Evolutionary conservation across 1,284 basidiomycete genomes (phyloP).

Genomic region (Apiotrichum montevideense): DNA sequence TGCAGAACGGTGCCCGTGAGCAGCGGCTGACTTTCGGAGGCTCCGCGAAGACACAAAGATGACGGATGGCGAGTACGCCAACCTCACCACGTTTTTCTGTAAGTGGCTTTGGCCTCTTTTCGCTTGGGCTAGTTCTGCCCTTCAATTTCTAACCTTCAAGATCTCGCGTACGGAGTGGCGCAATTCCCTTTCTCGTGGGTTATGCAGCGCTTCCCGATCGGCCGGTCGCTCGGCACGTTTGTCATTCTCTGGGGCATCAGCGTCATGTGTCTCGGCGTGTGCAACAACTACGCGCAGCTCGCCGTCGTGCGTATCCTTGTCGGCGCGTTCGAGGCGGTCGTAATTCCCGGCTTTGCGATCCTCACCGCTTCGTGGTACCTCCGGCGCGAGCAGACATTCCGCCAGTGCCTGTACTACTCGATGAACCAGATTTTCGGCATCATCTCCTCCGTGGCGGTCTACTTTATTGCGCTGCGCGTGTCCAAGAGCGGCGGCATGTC

Average conservation of each 20-base stretch:
- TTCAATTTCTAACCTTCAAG: not conserved
- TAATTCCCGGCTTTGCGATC: slow-evolving; percentile 21
- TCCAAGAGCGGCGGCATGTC: slow-evolving; percentile 15
- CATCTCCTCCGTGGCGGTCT: slow-evolving; percentile 13
- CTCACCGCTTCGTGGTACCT: slow-evolving; percentile 32
- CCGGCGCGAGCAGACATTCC: slow-evolving; percentile 20
- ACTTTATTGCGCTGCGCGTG: slow-evolving; percentile 19
- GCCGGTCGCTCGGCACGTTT: slow-evolving; percentile 12
- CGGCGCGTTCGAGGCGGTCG: slow-evolving; percentile 20
- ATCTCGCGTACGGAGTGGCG: slow-evolving; percentile 21
- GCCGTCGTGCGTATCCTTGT: slow-evolving; percentile 22
- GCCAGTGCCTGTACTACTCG: slow-evolving; percentile 22
- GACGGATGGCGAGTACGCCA: slow-evolving; percentile 14
- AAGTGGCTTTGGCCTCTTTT: not conserved
- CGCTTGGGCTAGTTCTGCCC: no score
- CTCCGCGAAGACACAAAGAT: slow-evolving; percentile 14
- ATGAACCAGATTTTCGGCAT: slow-evolving; percentile 17
- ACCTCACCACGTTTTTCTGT: slow-evolving; percentile 22
- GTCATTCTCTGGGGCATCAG: slow-evolving; percentile 20
- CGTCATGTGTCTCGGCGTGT: slow-evolving; percentile 20
- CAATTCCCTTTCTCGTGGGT: slow-evolving; percentile 23
- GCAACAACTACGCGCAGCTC: slow-evolving; percentile 25
- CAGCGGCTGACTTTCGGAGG: not conserved
- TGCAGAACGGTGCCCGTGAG: not conserved
- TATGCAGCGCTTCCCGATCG: slow-evolving; percentile 27